Percentiles rank a stretch among this genome's conserved stretches.
Evolutionary conservation across 2,329 filamentous ascomycete species (phyloP).

Genomic region (Pestalotiopsis sp.): DNA sequence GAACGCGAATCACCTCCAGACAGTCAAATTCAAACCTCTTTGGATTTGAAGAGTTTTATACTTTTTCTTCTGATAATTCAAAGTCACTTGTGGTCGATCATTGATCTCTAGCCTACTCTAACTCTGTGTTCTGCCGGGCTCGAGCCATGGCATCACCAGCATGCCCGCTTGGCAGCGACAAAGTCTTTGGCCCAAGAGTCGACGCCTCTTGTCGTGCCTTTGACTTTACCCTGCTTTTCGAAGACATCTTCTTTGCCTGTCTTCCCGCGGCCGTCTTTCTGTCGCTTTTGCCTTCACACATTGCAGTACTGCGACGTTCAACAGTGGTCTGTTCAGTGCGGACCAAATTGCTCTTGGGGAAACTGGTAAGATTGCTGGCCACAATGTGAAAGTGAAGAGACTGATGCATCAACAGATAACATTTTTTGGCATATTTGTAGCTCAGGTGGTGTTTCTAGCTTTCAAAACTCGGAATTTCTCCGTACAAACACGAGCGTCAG

Average conservation of each 20-base stretch:
- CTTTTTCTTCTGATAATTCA: too few species aligned
- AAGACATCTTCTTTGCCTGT: conserved; percentile 28
- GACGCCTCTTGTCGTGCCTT: conserved; percentile 26
- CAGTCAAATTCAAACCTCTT: too few species aligned
- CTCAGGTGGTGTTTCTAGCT: conserved; percentile 21
- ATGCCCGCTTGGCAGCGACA: conserved; percentile 15
- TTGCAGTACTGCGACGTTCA: conserved; percentile 11
- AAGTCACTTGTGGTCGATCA: neutral
- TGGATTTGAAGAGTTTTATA: too few species aligned
- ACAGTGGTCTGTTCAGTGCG: conserved; percentile 7
- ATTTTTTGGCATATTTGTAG: conserved; percentile 17
- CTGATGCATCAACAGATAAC: conserved; percentile 11
- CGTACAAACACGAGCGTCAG: conserved; percentile 19
- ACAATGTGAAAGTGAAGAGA: too few species aligned
- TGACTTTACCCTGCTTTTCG: conserved; percentile 31
- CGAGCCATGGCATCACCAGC: neutral
- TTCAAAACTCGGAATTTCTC: conserved; percentile 13
- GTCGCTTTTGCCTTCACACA: conserved; percentile 16
- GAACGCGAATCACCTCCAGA: neutral
- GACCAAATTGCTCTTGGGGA: conserved; percentile 14
- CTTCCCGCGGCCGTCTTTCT: conserved; percentile 23
- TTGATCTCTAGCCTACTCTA: neutral
- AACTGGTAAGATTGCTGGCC: conserved; percentile 18
- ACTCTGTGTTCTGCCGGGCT: neutral
- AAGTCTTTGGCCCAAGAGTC: conserved; percentile 26